Evolutionary conservation across 139 green algal genomes (phyloP).

Genomic region (Eudorina sp.): DNA sequence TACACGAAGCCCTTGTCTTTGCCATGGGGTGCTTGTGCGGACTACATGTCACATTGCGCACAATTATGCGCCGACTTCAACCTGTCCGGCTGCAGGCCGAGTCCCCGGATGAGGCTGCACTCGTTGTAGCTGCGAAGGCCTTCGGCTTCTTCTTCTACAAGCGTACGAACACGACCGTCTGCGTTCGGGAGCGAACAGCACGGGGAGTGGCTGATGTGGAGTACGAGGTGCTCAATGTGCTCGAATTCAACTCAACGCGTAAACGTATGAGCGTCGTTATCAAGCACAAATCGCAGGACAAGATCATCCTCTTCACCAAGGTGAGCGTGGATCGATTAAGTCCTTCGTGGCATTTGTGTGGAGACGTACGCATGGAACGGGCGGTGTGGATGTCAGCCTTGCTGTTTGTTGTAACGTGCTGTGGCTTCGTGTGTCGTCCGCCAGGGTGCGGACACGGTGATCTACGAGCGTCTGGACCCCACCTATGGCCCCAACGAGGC

Average conservation of each 20-base stretch:
- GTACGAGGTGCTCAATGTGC: slow-evolving; percentile 92
- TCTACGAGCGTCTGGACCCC: slow-evolving; percentile 79
- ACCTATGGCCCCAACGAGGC: slow-evolving; percentile 57
- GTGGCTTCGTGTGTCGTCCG: too few species aligned
- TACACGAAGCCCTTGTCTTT: too few species aligned
- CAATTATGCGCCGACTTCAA: too few species aligned
- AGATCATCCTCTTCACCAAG: slow-evolving; percentile 79
- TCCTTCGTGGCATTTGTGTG: too few species aligned
- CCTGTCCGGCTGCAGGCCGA: slow-evolving; percentile 62
- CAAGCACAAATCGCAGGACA: slow-evolving; percentile 66
- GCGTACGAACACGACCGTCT: slow-evolving; percentile 66
- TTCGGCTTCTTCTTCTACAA: slow-evolving; percentile 83
- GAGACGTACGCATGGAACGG: too few species aligned
- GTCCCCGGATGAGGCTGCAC: slow-evolving; percentile 89
- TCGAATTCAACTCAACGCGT: slow-evolving; percentile 95
- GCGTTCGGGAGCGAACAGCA: slow-evolving; percentile 52
- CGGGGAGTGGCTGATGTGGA: slow-evolving; percentile 57
- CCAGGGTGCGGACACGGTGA: slow-evolving; percentile 87
- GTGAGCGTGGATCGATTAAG: too few species aligned
- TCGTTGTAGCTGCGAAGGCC: slow-evolving; percentile 83
- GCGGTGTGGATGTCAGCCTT: too few species aligned
- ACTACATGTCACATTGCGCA: too few species aligned
- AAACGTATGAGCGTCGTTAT: slow-evolving; percentile 88
- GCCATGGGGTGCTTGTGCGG: too few species aligned
- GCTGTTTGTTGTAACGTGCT: too few species aligned